Evolutionary conservation across 106 monocot species (phyloP).

Genomic region (Cymbidium sinense): DNA sequence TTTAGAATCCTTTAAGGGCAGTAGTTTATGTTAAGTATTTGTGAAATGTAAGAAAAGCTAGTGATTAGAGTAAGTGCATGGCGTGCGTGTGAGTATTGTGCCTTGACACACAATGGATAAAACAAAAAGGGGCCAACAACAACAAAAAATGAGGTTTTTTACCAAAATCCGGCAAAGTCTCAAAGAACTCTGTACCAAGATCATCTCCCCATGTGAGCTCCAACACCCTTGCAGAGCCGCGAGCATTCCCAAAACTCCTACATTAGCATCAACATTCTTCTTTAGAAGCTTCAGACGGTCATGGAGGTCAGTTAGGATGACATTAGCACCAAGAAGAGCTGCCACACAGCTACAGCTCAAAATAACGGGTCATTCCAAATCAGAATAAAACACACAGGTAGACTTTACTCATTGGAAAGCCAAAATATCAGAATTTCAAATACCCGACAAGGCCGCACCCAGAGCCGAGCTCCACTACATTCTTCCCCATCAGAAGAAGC

Average conservation of each 20-base stretch:
- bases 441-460: conserved; percentile 93
- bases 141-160: background rate
- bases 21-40: too few species aligned
- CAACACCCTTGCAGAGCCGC: conserved; percentile 60
- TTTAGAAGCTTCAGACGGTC: conserved; percentile 78
- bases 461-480: conserved; percentile 72
- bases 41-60: too few species aligned
- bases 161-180: conserved; percentile 60
- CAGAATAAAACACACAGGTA: background rate
- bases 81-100: too few species aligned
- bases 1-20: too few species aligned
- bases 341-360: conserved; percentile 43
- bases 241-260: conserved; percentile 16
- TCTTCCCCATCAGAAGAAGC: conserved; percentile 47
- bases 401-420: background rate
- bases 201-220: conserved; percentile 93
- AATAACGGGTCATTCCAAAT: background rate
- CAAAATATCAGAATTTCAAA: background rate
- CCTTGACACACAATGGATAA: too few species aligned
- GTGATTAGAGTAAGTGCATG: too few species aligned
- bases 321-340: conserved; percentile 76
- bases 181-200: conserved; percentile 33
- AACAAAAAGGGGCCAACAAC: too few species aligned
- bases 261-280: conserved; percentile 66
- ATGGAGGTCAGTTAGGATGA: conserved; percentile 78